Evolutionary conservation across 768 basidiomycete species (phyloP).

Genomic region (Wakefieldia striispora): DNA sequence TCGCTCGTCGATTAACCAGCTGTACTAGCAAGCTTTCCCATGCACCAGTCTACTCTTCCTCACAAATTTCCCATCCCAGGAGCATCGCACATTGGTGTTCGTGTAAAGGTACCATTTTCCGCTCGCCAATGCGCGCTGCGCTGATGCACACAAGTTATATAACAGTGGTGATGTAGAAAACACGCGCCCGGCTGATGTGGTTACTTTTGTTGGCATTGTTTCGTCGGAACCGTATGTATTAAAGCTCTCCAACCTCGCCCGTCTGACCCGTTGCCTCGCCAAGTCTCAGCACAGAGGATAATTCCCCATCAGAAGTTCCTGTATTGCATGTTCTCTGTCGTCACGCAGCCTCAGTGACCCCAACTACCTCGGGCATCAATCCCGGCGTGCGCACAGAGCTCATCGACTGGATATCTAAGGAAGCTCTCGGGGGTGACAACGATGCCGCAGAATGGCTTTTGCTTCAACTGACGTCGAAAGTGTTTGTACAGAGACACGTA

Average conservation of each 20-base stretch:
- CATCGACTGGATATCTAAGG: slow-evolving; percentile 69
- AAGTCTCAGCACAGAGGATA: slow-evolving; percentile 40
- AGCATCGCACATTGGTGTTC: slow-evolving; percentile 60
- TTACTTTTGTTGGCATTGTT: slow-evolving; percentile 73
- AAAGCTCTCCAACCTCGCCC: background rate
- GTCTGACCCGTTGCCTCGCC: slow-evolving; percentile 20
- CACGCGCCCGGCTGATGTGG: slow-evolving; percentile 59
- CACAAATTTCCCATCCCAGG: slow-evolving; percentile 67
- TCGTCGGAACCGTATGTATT: slow-evolving; percentile 59
- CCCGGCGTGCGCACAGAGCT: slow-evolving; percentile 47
- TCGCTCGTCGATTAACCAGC: background rate
- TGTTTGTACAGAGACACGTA: slow-evolving; percentile 45
- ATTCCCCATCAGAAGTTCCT: slow-evolving; percentile 43
- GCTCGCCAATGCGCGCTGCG: background rate
- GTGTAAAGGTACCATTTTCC: slow-evolving; percentile 55
- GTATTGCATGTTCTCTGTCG: slow-evolving; percentile 69
- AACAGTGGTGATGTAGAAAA: slow-evolving; percentile 41
- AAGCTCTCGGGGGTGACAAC: slow-evolving; percentile 65
- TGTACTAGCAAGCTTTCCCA: slow-evolving; percentile 22
- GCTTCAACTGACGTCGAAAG: slow-evolving; percentile 54
- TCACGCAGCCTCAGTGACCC: slow-evolving; percentile 1
- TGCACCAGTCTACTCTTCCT: slow-evolving; percentile 31
- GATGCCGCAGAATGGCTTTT: slow-evolving; percentile 76
- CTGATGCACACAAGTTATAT: slow-evolving; percentile 50
- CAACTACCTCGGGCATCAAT: slow-evolving; percentile 7